Percentiles rank a stretch among this genome's conserved stretches.
Conservation (phyloP, 805 yeast genomes). For the Kodamaea hsintzibuensis region DNA sequence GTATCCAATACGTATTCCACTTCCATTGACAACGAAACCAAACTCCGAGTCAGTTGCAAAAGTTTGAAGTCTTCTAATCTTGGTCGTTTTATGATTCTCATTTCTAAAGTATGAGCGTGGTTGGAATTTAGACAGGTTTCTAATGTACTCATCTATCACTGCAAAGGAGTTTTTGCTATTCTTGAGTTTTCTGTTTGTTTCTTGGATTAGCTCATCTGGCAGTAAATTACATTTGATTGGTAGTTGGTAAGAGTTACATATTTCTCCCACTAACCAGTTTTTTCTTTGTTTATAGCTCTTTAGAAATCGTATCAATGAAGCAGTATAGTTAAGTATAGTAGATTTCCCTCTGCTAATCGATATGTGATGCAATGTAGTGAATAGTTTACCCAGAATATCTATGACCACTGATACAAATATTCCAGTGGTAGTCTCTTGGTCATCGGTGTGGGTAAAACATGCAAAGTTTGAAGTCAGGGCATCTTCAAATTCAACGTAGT, state of each 20-base stretch:
- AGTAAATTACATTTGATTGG: not conserved
- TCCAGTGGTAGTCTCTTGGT: slow-evolving; percentile 2
- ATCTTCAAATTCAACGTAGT: slow-evolving; percentile 1
- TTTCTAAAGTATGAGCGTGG: slow-evolving; percentile 4
- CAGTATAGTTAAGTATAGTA: slow-evolving; percentile 1
- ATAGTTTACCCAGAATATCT: slow-evolving; percentile 1
- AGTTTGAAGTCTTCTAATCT: not conserved
- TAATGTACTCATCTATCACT: slow-evolving; percentile 6
- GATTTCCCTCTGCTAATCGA: not conserved
- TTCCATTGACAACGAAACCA: slow-evolving; percentile 1
- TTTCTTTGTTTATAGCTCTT: slow-evolving; percentile 4
- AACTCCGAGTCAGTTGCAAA: slow-evolving; percentile 2
- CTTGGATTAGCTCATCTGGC: slow-evolving; percentile 3
- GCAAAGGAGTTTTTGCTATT: not conserved
- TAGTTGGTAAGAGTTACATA: not conserved
- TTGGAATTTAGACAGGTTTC: not conserved
- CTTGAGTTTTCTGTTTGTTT: not conserved
- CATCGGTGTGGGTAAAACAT: not conserved
- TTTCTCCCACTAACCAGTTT: not conserved
- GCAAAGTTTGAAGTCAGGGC: slow-evolving; percentile 2
- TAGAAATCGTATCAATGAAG: slow-evolving; percentile 3
- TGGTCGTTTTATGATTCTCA: not conserved
- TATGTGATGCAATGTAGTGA: not conserved
- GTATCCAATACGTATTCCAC: slow-evolving; percentile 1
- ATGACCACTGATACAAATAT: not conserved